phyloP scores from a whole-genome alignment of 345 rosid species.

The Zanthoxylum bungeanum region DNA sequence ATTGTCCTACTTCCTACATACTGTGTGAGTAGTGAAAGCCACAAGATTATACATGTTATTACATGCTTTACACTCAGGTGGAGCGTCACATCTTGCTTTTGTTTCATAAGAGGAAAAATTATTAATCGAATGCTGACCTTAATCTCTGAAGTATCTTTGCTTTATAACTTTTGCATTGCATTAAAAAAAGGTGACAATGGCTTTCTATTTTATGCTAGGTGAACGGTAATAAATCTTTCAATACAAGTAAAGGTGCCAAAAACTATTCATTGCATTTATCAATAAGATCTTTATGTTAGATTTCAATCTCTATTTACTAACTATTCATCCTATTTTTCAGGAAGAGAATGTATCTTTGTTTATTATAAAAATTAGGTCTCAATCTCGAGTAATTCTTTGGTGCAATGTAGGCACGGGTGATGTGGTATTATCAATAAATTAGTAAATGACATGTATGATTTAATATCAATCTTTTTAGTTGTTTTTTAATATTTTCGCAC shows the following conservation, averaged over 20 bases:
- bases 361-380: too few relatives aligned
- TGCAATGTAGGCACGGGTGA: too few relatives aligned
- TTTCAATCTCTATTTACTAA: background rate
- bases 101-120: background rate
- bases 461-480: too few relatives aligned
- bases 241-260: background rate
- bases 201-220: background rate
- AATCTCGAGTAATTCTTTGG: too few relatives aligned
- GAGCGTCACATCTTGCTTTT: slow-evolving; percentile 35
- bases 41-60: too few relatives aligned
- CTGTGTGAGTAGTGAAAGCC: slow-evolving; percentile 20
- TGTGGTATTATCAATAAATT: too few relatives aligned
- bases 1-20: slow-evolving; percentile 9
- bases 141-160: slow-evolving; percentile 19
- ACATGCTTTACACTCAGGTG: slow-evolving; percentile 40
- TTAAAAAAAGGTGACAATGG: slow-evolving; percentile 1
- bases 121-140: slow-evolving; percentile 4
- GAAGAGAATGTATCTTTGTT: too few relatives aligned
- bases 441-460: too few relatives aligned
- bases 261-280: background rate
- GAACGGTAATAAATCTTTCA: background rate
- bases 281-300: background rate
- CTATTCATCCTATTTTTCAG: too few relatives aligned
- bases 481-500: too few relatives aligned
- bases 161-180: slow-evolving; percentile 15